Evolutionary conservation across 495 filamentous ascomycete genomes (phyloP).

Genomic region (Penicillium canariense): DNA sequence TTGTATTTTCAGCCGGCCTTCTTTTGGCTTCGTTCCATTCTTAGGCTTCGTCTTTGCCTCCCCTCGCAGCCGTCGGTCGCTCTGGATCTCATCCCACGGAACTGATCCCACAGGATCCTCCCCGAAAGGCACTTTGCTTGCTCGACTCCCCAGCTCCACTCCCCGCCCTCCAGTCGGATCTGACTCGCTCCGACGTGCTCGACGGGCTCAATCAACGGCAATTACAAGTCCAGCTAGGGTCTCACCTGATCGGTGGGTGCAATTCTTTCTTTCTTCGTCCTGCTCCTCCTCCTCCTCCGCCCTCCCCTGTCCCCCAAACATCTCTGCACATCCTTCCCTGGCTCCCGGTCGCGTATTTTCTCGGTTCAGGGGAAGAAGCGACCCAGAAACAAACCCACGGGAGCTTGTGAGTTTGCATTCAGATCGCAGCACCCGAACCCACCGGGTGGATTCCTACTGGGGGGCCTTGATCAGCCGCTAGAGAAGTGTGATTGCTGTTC

Average conservation of each 20-base stretch:
- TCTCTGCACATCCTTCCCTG: not conserved
- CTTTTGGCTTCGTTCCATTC: not conserved
- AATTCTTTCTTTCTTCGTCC: slow-evolving; percentile 2
- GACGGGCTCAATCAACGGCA: slow-evolving; percentile 10
- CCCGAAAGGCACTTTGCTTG: not conserved
- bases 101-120: not conserved
- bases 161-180: slow-evolving; percentile 13
- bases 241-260: slow-evolving; percentile 5
- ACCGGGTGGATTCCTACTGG: slow-evolving; percentile 28
- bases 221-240: slow-evolving; percentile 1
- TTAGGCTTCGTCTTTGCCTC: not conserved
- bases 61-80: not conserved
- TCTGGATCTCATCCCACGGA: not conserved
- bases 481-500: slow-evolving; percentile 13
- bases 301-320: not conserved
- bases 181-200: slow-evolving; percentile 7
- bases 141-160: slow-evolving; percentile 1
- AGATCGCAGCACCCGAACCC: slow-evolving; percentile 17
- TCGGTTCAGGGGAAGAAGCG: slow-evolving; percentile 7
- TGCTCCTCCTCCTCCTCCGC: not conserved
- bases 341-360: not conserved
- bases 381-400: not conserved
- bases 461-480: slow-evolving; percentile 28
- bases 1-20: no score
- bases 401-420: slow-evolving; percentile 15